Evolutionary conservation across 2,329 filamentous ascomycete genomes (phyloP).

Genomic region (Colletotrichum sp.): DNA sequence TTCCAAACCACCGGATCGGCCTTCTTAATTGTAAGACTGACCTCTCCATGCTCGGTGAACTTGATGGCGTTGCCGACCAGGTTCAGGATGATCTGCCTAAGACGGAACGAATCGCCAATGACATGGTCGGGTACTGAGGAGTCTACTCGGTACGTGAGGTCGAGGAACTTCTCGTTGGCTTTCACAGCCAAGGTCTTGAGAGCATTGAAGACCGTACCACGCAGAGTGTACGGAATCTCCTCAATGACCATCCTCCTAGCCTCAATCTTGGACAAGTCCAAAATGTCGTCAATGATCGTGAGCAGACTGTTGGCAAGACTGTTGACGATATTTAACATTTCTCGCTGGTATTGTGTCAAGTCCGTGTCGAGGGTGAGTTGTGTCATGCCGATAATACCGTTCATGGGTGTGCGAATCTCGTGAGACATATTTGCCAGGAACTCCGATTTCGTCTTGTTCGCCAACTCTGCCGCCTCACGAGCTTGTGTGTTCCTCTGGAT

Average conservation of each 20-base stretch:
- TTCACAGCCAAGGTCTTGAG: conserved; percentile 97
- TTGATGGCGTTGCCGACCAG: conserved; percentile 98
- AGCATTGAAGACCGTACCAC: conserved; percentile 95
- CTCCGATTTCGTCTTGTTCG: conserved; percentile 98
- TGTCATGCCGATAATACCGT: conserved; percentile 98
- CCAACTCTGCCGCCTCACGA: conserved; percentile 92
- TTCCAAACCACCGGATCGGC: conserved; percentile 67
- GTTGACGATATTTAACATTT: conserved; percentile 99
- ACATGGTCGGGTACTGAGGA: conserved; percentile 94
- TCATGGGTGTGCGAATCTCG: conserved; percentile 97
- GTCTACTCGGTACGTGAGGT: conserved; percentile 92
- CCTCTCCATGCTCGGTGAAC: conserved; percentile 96
- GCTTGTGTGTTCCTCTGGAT: conserved; percentile 97
- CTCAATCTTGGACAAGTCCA: conserved; percentile 83
- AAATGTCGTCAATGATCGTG: conserved; percentile 91
- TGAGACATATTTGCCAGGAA: conserved; percentile 99
- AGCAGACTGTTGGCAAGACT: conserved; percentile 94
- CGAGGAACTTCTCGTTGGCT: conserved; percentile 93
- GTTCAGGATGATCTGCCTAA: conserved; percentile 96
- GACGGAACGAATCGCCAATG: conserved; percentile 93
- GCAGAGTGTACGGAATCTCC: conserved; percentile 93
- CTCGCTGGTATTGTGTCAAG: conserved; percentile 91
- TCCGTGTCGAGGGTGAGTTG: conserved; percentile 95
- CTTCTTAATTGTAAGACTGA: conserved; percentile 88
- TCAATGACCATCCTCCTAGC: conserved; percentile 98